Conservation (phyloP, 179 eudicot species). For the Spergularia azorica region DNA sequence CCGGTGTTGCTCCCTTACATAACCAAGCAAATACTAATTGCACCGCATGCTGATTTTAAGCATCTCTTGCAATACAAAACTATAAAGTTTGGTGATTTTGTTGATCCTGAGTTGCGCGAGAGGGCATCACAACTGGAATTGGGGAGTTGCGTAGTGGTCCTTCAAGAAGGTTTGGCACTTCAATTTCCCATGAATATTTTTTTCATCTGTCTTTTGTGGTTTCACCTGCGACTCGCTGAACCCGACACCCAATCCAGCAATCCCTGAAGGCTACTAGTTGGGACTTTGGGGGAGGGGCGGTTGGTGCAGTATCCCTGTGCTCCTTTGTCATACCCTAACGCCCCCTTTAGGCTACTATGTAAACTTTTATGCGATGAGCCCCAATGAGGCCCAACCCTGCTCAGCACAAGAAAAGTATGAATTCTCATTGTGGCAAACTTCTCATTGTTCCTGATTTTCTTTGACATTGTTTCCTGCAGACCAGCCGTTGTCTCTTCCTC, state of each 20-base stretch:
- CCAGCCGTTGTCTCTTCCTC: conserved; percentile 29
- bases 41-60: conserved; percentile 70
- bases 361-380: no score
- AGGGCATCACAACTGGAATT: conserved; percentile 59
- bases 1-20: conserved; percentile 82
- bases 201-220: background rate
- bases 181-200: background rate
- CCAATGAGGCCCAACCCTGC: no score
- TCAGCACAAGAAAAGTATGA: no score
- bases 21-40: conserved; percentile 78
- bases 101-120: conserved; percentile 61
- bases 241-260: background rate
- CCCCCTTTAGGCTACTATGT: no score
- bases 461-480: background rate
- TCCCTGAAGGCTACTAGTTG: background rate
- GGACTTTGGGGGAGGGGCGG: background rate
- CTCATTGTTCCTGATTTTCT: no score
- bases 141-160: conserved; percentile 80
- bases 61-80: conserved; percentile 82
- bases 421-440: no score
- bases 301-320: background rate
- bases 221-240: background rate
- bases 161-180: conserved; percentile 61
- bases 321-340: background rate
- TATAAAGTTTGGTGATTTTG: conserved; percentile 72